A percentile compares a stretch with the other conserved stretches of the same genome.
phyloP scores from a whole-genome alignment of 768 basidiomycete genomes.

The Tricholoma hemisulphureum region DNA sequence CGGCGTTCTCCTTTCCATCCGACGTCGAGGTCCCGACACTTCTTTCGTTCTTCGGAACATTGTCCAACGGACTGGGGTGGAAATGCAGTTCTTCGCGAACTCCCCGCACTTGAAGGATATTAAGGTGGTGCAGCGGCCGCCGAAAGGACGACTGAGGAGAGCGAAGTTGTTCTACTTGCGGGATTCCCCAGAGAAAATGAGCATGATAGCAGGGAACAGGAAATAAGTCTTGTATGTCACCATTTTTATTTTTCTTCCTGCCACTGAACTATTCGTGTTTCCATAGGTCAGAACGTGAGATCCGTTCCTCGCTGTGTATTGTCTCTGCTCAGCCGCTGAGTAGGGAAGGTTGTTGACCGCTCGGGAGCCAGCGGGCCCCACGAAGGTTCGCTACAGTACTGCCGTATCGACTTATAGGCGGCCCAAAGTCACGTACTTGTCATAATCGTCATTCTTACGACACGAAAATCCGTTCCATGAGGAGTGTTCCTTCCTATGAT shows the following conservation, averaged over 20 bases:
- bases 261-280: neutral
- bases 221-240: constrained; percentile 24
- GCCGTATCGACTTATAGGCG: no score
- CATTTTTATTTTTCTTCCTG: neutral
- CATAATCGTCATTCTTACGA: no score
- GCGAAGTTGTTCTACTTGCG: constrained; percentile 84
- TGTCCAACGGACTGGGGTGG: constrained; percentile 87
- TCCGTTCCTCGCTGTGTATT: neutral
- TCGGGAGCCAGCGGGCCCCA: neutral
- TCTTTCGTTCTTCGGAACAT: constrained; percentile 89
- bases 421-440: no score
- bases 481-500: no score
- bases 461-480: no score
- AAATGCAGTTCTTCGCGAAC: constrained; percentile 86
- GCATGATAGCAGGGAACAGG: constrained; percentile 54
- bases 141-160: constrained; percentile 61
- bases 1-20: constrained; percentile 82
- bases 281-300: neutral
- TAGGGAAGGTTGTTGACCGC: neutral
- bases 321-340: neutral
- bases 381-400: no score
- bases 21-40: constrained; percentile 82
- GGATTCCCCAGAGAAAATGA: constrained; percentile 85
- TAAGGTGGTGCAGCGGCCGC: constrained; percentile 68
- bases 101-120: constrained; percentile 89